phyloP scores from a whole-genome alignment of 139 green algal species.

The Chlamydomonas sp. region DNA sequence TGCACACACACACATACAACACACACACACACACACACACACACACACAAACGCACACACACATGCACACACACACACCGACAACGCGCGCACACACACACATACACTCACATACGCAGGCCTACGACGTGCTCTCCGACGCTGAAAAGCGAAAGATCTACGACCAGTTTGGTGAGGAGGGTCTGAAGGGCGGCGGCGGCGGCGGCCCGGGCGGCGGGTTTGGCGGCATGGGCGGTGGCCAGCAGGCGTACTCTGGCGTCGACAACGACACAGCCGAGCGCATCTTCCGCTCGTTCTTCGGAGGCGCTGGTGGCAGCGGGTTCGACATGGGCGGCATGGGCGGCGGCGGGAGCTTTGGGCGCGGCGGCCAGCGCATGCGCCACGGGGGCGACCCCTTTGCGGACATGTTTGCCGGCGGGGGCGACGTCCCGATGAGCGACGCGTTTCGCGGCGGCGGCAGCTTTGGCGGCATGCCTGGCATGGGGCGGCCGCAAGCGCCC shows the following conservation, averaged over 20 bases:
- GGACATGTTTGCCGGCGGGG: no score
- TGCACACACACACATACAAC: no score
- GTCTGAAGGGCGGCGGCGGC: slow-evolving; percentile 61
- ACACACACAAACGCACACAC: no score
- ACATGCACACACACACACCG: no score
- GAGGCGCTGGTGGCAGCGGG: slow-evolving; percentile 8
- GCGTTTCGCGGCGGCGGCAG: no score
- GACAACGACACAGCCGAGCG: slow-evolving; percentile 1
- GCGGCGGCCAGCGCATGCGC: no score
- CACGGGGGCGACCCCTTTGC: no score
- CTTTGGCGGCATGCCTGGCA: slow-evolving; percentile 14
- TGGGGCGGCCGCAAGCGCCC: slow-evolving; percentile 1
- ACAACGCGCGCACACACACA: no score
- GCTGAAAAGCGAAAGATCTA: slow-evolving; percentile 74
- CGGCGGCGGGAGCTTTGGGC: no score
- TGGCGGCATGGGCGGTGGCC: background rate
- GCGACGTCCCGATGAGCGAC: no score
- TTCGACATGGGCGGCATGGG: slow-evolving; percentile 12
- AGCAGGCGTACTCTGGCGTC: slow-evolving; percentile 10
- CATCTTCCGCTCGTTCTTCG: slow-evolving; percentile 3
- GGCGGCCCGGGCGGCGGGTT: slow-evolving; percentile 1
- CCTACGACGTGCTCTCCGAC: slow-evolving; percentile 65
- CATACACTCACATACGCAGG: no score
- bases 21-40: no score
- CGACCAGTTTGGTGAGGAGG: slow-evolving; percentile 78